These are phyloP conservation scores for Phytophthora cryptogea DNA, from an alignment of 352 stramenopile genomes.

Conservation along the genomic window DNA sequence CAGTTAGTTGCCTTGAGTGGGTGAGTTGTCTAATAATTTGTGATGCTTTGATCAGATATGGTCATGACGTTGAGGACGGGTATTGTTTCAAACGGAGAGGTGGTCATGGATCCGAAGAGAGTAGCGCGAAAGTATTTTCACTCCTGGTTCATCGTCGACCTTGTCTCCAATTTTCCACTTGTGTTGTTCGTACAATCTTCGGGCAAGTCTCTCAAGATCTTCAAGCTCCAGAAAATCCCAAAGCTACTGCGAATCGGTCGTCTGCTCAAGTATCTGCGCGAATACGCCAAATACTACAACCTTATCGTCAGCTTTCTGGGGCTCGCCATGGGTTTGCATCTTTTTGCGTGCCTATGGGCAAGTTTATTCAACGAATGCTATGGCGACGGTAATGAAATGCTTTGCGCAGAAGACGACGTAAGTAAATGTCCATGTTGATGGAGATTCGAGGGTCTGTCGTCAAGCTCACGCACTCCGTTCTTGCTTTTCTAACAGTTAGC, in stretches of 20 bases:
- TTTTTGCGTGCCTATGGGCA: slow-evolving; percentile 78
- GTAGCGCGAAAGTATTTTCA: slow-evolving; percentile 72
- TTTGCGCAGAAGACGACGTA: slow-evolving; percentile 51
- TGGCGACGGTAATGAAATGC: slow-evolving; percentile 20
- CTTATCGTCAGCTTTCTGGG: slow-evolving; percentile 68
- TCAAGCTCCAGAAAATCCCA: slow-evolving; percentile 86
- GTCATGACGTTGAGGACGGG: slow-evolving; percentile 79
- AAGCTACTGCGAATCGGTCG: slow-evolving; percentile 79
- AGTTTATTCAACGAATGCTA: slow-evolving; percentile 74
- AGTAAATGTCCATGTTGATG: background rate
- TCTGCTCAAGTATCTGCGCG: slow-evolving; percentile 75
- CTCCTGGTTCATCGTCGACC: slow-evolving; percentile 84
- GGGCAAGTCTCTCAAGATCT: slow-evolving; percentile 79
- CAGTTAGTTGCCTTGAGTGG: background rate
- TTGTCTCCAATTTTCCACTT: slow-evolving; percentile 86
- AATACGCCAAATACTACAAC: slow-evolving; percentile 89
- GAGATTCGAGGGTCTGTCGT: background rate
- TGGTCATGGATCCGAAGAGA: slow-evolving; percentile 75
- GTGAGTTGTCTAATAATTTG: background rate
- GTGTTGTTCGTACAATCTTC: slow-evolving; percentile 62
- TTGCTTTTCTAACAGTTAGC: slow-evolving; percentile 33
- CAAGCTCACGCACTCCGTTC: background rate
- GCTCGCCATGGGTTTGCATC: slow-evolving; percentile 67
- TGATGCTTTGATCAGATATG: slow-evolving; percentile 54
- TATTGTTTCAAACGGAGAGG: slow-evolving; percentile 72